Percentiles rank a stretch among this genome's conserved stretches.
These are phyloP conservation scores for Eimeria zaria DNA, from an alignment of 169 alveolate genomes.

Conservation along the genomic window DNA sequence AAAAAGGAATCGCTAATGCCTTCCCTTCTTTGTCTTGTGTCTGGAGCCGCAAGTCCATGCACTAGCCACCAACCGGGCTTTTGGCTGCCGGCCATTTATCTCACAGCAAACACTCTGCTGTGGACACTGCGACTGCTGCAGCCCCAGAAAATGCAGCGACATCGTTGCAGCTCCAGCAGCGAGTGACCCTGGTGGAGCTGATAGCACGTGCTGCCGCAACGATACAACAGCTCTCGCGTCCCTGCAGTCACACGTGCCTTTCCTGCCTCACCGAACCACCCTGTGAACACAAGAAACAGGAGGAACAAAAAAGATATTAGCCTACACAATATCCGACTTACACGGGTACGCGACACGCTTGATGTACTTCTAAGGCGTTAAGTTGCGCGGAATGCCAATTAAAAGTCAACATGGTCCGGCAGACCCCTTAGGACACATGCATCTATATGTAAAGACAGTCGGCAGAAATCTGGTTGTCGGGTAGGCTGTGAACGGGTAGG, in stretches of 20 bases:
- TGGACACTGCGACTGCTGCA: slow-evolving; percentile 16
- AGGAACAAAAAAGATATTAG: not conserved
- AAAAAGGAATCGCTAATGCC: not conserved
- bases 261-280: not conserved
- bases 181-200: slow-evolving; percentile 16
- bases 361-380: not conserved
- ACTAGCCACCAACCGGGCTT: not conserved
- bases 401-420: not conserved
- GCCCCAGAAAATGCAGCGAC: not conserved
- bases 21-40: not conserved
- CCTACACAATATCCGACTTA: not conserved
- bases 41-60: slow-evolving; percentile 10
- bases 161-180: not conserved
- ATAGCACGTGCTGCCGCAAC: slow-evolving; percentile 2
- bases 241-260: slow-evolving; percentile 28
- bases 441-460: not conserved
- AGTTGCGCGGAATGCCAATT: not conserved
- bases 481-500: not conserved
- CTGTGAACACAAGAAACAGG: not conserved
- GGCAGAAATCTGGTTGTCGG: not conserved
- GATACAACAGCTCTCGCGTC: not conserved
- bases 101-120: slow-evolving; percentile 62
- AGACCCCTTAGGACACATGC: not conserved
- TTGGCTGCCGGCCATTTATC: slow-evolving; percentile 18
- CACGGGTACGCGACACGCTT: not conserved